Conservation (phyloP, 352 stramenopile genomes). For the Pythium monospermum region DNA sequence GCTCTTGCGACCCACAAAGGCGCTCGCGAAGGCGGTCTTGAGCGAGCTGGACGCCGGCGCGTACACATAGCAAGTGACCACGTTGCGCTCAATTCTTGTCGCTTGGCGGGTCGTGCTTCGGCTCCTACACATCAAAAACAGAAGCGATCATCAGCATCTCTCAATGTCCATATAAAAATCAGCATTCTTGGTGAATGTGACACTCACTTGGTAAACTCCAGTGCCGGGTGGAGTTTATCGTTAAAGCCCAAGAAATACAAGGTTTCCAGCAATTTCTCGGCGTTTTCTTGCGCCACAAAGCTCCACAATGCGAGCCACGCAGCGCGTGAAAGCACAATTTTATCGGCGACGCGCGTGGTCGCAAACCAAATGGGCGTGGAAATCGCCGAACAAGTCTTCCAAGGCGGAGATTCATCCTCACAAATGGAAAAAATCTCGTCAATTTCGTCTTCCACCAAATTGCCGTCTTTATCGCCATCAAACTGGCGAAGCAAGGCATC, state of each 20-base stretch:
- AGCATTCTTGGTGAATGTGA: neutral
- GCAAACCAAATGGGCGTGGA: slow-evolving; percentile 54
- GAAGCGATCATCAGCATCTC: neutral
- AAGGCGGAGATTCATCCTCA: slow-evolving; percentile 59
- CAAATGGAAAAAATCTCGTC: slow-evolving; percentile 83
- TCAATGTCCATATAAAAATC: neutral
- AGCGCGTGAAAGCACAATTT: slow-evolving; percentile 41
- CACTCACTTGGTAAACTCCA: slow-evolving; percentile 65
- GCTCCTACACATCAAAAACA: slow-evolving; percentile 25
- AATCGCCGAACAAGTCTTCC: slow-evolving; percentile 58
- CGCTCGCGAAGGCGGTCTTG: slow-evolving; percentile 51
- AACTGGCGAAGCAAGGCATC: slow-evolving; percentile 78
- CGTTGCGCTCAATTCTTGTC: slow-evolving; percentile 55
- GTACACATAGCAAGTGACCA: slow-evolving; percentile 72
- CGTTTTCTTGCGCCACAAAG: slow-evolving; percentile 72
- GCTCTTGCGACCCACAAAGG: slow-evolving; percentile 42
- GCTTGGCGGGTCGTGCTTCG: slow-evolving; percentile 52
- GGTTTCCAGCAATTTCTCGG: slow-evolving; percentile 64
- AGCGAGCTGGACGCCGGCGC: slow-evolving; percentile 31
- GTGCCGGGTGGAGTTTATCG: slow-evolving; percentile 53
- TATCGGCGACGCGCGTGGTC: slow-evolving; percentile 45
- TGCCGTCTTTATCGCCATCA: slow-evolving; percentile 77
- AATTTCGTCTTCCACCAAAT: slow-evolving; percentile 60
- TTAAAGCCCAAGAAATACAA: slow-evolving; percentile 84
- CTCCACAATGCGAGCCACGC: slow-evolving; percentile 71